Evolutionary conservation across 2,329 filamentous ascomycete genomes (phyloP), one percentile per base, ranked within the genome.

Genomic region (Rhexocercosporidium sp.): DNA sequence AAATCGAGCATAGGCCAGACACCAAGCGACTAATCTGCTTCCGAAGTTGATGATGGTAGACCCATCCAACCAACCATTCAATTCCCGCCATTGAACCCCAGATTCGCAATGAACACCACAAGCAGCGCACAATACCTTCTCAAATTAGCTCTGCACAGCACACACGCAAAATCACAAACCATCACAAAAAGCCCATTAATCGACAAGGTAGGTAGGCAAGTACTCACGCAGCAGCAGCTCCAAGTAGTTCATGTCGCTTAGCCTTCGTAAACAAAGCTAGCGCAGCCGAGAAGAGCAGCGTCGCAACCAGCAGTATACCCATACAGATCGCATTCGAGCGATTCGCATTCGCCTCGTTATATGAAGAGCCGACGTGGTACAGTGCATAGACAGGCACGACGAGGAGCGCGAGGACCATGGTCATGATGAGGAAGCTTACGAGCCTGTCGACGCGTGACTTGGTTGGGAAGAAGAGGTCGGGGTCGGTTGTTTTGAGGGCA

Each of bases 171-270:
- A 31, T 4, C 1, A 37, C 34, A 37, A 37, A n/a, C n/a, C n/a
- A n/a, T n/a, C n/a, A n/a, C n/a, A n/a, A n/a, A n/a, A n/a, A n/a
- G n/a, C n/a, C n/a, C 8, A 2, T 11, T 11, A 37, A 37, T 37
- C 3, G 12, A 5, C 34, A 37, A 37, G 34, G 29, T 31, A 31
- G 29, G 29, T 31, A 31, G 29, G 29, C 29, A 31, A 31, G 9
- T 5, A 73, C 71, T 66, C 64, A 75, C 72, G 67, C 74, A 59
- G 73, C 74, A 53, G 72, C 71, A 3, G 73, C 71, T n/a, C 64
- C 71, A n/a, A 75, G 56, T 14, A 75, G 64, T 22, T 75, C 73
- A 59, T 75, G 74, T 22, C 73, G 54, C 59, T 69, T 73, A 3
- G 74, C 74, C 63, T 68, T 64, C 0, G 72, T 75, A 37, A 75